Conservation (phyloP, 805 yeast species). For the Starmera pachycereana region DNA sequence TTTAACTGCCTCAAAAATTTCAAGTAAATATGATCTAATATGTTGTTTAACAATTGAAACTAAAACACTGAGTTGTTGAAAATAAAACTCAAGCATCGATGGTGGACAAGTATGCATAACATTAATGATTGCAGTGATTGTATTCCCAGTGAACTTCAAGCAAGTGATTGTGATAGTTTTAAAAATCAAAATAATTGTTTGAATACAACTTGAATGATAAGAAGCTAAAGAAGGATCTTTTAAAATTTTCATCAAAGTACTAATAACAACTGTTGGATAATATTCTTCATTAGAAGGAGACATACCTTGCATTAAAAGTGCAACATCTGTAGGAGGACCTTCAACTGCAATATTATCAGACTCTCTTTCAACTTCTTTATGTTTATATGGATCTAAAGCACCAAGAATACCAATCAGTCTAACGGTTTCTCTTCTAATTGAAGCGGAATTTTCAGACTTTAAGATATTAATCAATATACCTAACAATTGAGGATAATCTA, state of each 20-base stretch:
- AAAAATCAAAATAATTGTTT: slow-evolving; percentile 85
- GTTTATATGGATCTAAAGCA: slow-evolving; percentile 94
- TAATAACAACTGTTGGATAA: slow-evolving; percentile 90
- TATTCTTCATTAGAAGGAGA: slow-evolving; percentile 90
- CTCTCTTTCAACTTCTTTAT: slow-evolving; percentile 77
- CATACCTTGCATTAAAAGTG: slow-evolving; percentile 84
- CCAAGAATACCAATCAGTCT: slow-evolving; percentile 87
- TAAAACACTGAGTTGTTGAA: slow-evolving; percentile 76
- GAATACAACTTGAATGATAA: slow-evolving; percentile 89
- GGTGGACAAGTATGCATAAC: slow-evolving; percentile 80
- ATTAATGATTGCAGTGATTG: slow-evolving; percentile 75
- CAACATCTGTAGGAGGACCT: slow-evolving; percentile 85
- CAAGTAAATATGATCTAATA: slow-evolving; percentile 70
- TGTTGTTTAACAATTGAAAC: slow-evolving; percentile 82
- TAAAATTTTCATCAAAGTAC: slow-evolving; percentile 70
- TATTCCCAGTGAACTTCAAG: slow-evolving; percentile 79
- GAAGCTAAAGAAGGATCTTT: slow-evolving; percentile 77
- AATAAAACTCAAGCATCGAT: slow-evolving; percentile 74
- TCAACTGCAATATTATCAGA: slow-evolving; percentile 46
- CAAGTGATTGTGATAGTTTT: slow-evolving; percentile 82
- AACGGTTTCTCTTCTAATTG: slow-evolving; percentile 79
- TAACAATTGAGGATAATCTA: slow-evolving; percentile 84
- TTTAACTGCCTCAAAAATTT: slow-evolving; percentile 62
- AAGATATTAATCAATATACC: slow-evolving; percentile 75
- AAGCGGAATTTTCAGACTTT: slow-evolving; percentile 66